These are phyloP conservation scores for Ephemerocybe angulata DNA, from an alignment of 768 basidiomycete species.

Conservation along the genomic window DNA sequence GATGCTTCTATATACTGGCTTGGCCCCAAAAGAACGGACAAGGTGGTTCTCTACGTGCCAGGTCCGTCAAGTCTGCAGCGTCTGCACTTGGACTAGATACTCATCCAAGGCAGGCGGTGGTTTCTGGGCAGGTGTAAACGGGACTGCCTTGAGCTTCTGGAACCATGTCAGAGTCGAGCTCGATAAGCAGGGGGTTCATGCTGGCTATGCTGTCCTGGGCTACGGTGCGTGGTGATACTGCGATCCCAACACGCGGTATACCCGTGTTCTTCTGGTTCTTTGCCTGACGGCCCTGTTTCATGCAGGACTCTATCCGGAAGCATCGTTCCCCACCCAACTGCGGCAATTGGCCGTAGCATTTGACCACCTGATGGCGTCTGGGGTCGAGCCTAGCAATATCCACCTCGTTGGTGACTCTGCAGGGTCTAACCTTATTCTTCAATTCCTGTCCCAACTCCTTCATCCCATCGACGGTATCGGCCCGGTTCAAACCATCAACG, in stretches of 20 bases:
- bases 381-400: slow-evolving; percentile 28
- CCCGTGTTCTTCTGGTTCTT: not conserved
- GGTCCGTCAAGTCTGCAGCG: slow-evolving; percentile 18
- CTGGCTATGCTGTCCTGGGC: slow-evolving; percentile 26
- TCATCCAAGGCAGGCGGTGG: slow-evolving; percentile 26
- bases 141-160: slow-evolving; percentile 24
- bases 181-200: slow-evolving; percentile 18
- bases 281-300: not conserved
- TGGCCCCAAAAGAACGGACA: slow-evolving; percentile 26
- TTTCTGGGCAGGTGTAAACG: slow-evolving; percentile 22
- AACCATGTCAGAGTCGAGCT: slow-evolving; percentile 24
- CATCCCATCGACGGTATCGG: slow-evolving; percentile 31
- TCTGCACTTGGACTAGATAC: not conserved
- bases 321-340: slow-evolving; percentile 33
- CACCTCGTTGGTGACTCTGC: slow-evolving; percentile 39
- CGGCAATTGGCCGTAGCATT: slow-evolving; percentile 28
- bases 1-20: slow-evolving; percentile 30
- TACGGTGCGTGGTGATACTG: slow-evolving; percentile 24
- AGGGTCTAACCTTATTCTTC: slow-evolving; percentile 34
- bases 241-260: not conserved
- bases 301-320: slow-evolving; percentile 31
- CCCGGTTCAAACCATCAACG: slow-evolving; percentile 14
- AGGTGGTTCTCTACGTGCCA: slow-evolving; percentile 31
- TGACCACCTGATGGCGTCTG: slow-evolving; percentile 28
- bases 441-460: slow-evolving; percentile 33